Evolutionary conservation across 2,329 filamentous ascomycete species (phyloP).

Genomic region (Penicillium freii): DNA sequence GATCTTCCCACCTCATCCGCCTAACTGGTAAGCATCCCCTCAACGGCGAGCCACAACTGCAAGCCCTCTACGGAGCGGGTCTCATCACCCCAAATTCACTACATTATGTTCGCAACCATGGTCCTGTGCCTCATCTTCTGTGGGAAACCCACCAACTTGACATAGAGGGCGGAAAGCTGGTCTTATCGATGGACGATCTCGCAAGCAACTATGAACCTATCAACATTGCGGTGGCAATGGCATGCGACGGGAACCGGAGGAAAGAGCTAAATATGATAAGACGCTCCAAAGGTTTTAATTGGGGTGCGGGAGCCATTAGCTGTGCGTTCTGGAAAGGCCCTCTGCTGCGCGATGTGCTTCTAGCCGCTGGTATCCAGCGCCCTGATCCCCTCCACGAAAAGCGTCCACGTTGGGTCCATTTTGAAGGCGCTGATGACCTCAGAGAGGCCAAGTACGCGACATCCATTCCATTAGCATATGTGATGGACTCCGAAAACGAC

Average conservation of each 20-base stretch:
- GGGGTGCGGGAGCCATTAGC: background rate
- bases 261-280: background rate
- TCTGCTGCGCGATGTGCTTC: background rate
- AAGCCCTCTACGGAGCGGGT: slow-evolving; percentile 54
- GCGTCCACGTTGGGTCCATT: background rate
- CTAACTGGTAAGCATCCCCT: slow-evolving; percentile 45
- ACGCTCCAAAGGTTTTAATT: background rate
- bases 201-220: background rate
- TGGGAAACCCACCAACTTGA: slow-evolving; percentile 48
- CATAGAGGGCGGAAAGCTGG: slow-evolving; percentile 46
- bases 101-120: slow-evolving; percentile 71
- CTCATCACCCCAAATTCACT: slow-evolving; percentile 59
- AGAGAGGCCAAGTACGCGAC: background rate
- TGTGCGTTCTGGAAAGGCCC: background rate
- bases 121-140: slow-evolving; percentile 58
- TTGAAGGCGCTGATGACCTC: background rate
- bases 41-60: slow-evolving; percentile 58
- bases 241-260: background rate
- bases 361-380: background rate
- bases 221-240: background rate
- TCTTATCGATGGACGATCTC: slow-evolving; percentile 47
- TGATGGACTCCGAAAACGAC: slow-evolving; percentile 46
- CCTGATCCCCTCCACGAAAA: background rate
- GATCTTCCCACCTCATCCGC: background rate
- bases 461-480: background rate